These are phyloP conservation scores for Melanogaster broomeanus DNA, from an alignment of 768 basidiomycete genomes.

Conservation along the genomic window DNA sequence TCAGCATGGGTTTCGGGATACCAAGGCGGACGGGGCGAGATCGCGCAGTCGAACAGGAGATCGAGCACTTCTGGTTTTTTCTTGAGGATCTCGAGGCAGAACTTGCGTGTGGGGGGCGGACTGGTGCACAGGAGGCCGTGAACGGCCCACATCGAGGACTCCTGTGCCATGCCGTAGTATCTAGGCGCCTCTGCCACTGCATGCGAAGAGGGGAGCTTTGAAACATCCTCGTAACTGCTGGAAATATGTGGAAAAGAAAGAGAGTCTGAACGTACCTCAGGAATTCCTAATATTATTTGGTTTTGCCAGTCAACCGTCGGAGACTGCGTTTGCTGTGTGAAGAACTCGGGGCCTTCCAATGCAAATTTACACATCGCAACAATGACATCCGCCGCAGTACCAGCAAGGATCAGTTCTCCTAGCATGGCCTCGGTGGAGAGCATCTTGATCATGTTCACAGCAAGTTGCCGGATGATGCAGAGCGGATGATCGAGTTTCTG, in stretches of 20 bases:
- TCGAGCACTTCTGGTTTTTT: slow-evolving; percentile 18
- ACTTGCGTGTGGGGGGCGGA: slow-evolving; percentile 6
- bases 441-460: slow-evolving; percentile 16
- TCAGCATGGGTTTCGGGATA: slow-evolving; percentile 28
- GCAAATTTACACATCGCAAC: slow-evolving; percentile 24
- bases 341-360: slow-evolving; percentile 24
- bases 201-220: slow-evolving; percentile 16
- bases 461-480: slow-evolving; percentile 24
- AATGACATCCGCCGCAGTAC: slow-evolving; percentile 26
- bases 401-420: slow-evolving; percentile 16
- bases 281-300: slow-evolving; percentile 1
- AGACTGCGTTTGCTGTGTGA: slow-evolving; percentile 16
- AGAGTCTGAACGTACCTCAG: not conserved
- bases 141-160: slow-evolving; percentile 7
- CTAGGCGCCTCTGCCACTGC: slow-evolving; percentile 23
- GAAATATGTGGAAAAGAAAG: not conserved
- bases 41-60: slow-evolving; percentile 27
- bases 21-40: slow-evolving; percentile 24
- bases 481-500: slow-evolving; percentile 25
- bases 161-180: slow-evolving; percentile 29
- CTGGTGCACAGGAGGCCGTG: slow-evolving; percentile 15
- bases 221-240: not conserved
- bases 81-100: slow-evolving; percentile 18
- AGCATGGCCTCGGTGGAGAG: slow-evolving; percentile 24
- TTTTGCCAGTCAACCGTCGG: slow-evolving; percentile 9